Base-by-base conservation (phyloP, 805 yeast genomes). In the Ogataea nitratoaversa region DNA sequence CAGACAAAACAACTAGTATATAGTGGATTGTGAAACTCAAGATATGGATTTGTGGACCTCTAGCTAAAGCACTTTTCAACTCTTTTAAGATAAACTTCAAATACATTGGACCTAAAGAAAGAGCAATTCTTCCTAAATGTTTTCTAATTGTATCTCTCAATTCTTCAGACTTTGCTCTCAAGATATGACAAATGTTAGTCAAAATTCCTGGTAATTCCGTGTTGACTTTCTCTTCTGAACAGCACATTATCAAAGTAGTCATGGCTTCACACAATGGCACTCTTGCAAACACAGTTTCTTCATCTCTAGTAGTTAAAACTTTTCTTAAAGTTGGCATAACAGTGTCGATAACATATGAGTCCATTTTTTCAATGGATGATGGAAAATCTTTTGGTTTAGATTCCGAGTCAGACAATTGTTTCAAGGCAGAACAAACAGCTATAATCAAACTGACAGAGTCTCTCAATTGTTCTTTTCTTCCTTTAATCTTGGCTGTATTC, bases 1-100 rank as follows among this genome's bases (percentile, higher is more conserved):
- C 46, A 4, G 49, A 44, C 48, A 85, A 63, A 8, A 77, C 71
- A 2, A 75, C 74, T 38, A 93, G 62, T 29, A 91, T 63, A 36
- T 79, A 70, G 61, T 93, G 96, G 5, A 87, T 76, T 1, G 97
- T 86, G 63, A 69, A 93, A 54, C 96, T 88, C 52, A 93, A 74
- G 43, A 93, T 88, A 63, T 93, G 99, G 38, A 89, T 76, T 58
- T 93, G 98, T 12, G 96, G 86, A 19, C 99, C 99, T 56, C 95
- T 72, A 5, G 82, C 73, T 39, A 91, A 68, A 0, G 97, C 95
- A 16, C 82, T 64, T 48, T 76, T 79, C 53, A 93, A 70, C 57
- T 93, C 98, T 42, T 76, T 75, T 19, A 93, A 64, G 36, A 93
- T 76, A 56, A 89, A 88, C 40, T 73, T 71, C 44, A 91, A 65